Base-by-base conservation (phyloP, 495 filamentous ascomycete species). In the Penicillium roqueforti region DNA sequence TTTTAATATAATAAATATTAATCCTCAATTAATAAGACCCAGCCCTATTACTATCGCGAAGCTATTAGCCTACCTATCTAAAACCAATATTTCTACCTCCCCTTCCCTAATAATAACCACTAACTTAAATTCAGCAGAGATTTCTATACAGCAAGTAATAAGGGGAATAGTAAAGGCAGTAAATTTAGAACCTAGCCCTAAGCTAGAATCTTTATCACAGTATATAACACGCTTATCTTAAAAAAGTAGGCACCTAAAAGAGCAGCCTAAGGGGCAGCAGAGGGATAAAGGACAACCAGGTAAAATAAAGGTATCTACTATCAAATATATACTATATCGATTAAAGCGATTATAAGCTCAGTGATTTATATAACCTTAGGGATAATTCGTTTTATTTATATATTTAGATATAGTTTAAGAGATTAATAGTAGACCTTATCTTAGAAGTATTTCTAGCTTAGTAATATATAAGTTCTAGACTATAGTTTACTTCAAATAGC, bases 81-180 rank as follows among this genome's bases (percentile, higher is more conserved):
- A 4, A 23, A 23, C 22, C 4, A 4, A 23, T 23, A 23, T 2
- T 23, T 23, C 22, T 23, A 4, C 22, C 22, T 23, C 22, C 22
- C 4, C 22, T 23, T 4, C 22, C 22, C 22, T 23, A 23, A 4
- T 23, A 4, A 4, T 4, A 4, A 23, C 2, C 22, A 23, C 22
- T 23, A 23, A 23, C 22, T 50, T 25, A 37, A 58, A 49, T 38
- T 53, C 14, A 4, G 31, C 38, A 32, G 52, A 62, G 43, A 53
- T 38, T 58, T 38, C 25, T 34, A 54, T 19, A 43, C 11, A 45
- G 56, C 51, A 53, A 56, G 34, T 51, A 47, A 58, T 47, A 42
- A 62, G 48, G 47, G 43, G 55, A 47, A 36, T 51, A 40, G 48
- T 44, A 58, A 55, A 62, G 56, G 47, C 22, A 32, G 40, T 23